Evolutionary conservation across 2,329 filamentous ascomycete species (phyloP), one percentile per base, ranked within the genome.

Genomic region (Lecanicillium sp.): DNA sequence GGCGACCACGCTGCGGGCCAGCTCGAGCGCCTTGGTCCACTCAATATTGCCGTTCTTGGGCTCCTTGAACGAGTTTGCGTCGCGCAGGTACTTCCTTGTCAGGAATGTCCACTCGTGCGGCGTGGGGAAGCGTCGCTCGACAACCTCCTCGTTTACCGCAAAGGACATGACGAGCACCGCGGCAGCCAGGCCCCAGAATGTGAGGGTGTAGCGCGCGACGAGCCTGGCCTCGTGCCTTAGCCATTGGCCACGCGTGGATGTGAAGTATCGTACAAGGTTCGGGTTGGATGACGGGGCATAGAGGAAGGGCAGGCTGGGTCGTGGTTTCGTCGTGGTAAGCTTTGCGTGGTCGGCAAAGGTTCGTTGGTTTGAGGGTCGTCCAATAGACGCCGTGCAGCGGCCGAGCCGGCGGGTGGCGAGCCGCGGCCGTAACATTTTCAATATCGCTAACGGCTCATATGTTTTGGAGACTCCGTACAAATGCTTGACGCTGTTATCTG

Each of bases 91-190:
- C 61, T 83, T 76, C 17, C 87, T 71, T 33, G 83, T 86, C 46
- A 77, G 62, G 58, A 79, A 83, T 0, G 67, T 67, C 87, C 89
- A 96, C 57, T 94, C 89, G 18, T 76, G 73, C 1, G 90, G 89
- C 1, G 87, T 89, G 0, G 88, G 88, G 56, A 81, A 86, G 37
- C 74, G 68, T 34, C 81, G 73, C 62, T 96, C 88, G 32, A 86
- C 68, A 44, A 72, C 66, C 59, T 94, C 87, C 52, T 89, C 81
- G 53, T 83, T 71, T 27, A 87, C 56, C 13, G 81, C 81, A 46
- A 79, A 76, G 47, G 73, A 72, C 29, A 80, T 74, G 9, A 84
- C 64, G 29, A 76, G 65, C 30, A 79, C 60, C 43, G 82, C 72
- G 32, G 72, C 64, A 7, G 79, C 58, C 29, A 80, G 72, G 12